A percentile compares a stretch with the other conserved stretches of the same genome.
phyloP scores from a whole-genome alignment of 352 stramenopile genomes.

The Phytophthora uliginosa region DNA sequence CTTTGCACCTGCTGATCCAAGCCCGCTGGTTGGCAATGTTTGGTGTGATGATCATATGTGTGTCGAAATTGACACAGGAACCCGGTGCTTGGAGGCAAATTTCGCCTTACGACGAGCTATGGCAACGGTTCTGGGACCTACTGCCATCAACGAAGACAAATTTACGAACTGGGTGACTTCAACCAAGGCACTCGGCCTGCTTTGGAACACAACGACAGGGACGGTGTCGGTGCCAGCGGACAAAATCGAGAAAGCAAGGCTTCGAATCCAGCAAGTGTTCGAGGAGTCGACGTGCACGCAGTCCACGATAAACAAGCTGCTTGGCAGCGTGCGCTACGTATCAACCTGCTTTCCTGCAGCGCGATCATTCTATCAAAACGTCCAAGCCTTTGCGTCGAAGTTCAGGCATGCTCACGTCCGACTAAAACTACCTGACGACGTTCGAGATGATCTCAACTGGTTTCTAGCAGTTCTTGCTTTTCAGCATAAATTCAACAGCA shows the following conservation, averaged over 20 bases:
- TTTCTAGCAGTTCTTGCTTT: not conserved
- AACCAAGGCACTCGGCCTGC: not conserved
- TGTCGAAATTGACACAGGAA: slow-evolving; percentile 3
- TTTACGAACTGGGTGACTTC: slow-evolving; percentile 16
- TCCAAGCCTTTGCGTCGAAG: slow-evolving; percentile 9
- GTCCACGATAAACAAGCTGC: slow-evolving; percentile 1
- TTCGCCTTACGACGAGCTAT: slow-evolving; percentile 5
- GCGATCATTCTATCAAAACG: slow-evolving; percentile 18
- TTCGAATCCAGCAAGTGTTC: not conserved
- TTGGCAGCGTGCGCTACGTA: slow-evolving; percentile 15
- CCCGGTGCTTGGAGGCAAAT: slow-evolving; percentile 8
- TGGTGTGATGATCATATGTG: slow-evolving; percentile 6
- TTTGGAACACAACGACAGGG: slow-evolving; percentile 1
- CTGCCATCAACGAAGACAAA: slow-evolving; percentile 9
- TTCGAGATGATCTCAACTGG: slow-evolving; percentile 4
- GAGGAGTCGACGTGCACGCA: not conserved
- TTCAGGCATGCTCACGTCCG: not conserved
- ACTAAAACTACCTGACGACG: not conserved
- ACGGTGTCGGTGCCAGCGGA: slow-evolving; percentile 9
- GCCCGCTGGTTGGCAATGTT: not conserved
- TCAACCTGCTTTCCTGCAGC: slow-evolving; percentile 15
- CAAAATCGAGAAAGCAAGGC: not conserved
- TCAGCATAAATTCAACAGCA: slow-evolving; percentile 3
- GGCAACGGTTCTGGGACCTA: not conserved
- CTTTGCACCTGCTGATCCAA: not conserved